phyloP scores from a whole-genome alignment of 345 rosid species.

The Crucihimalaya himalaica region DNA sequence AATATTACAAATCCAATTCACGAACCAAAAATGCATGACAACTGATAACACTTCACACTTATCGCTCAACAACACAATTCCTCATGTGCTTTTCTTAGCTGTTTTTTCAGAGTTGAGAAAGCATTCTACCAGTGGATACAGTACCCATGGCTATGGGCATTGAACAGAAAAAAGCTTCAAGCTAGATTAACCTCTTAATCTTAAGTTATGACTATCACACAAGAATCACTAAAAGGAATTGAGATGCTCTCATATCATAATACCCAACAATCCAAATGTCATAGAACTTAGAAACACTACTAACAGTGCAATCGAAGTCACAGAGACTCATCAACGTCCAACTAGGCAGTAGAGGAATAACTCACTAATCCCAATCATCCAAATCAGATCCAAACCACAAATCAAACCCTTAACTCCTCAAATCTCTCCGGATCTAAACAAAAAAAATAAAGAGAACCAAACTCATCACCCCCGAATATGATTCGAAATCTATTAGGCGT shows the following conservation, averaged over 20 bases:
- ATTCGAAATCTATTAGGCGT: neutral
- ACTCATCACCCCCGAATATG: neutral
- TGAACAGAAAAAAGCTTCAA: slow-evolving; percentile 12
- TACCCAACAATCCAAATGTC: slow-evolving; percentile 4
- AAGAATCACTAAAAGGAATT: neutral
- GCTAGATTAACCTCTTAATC: slow-evolving; percentile 7
- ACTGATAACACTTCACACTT: slow-evolving; percentile 11
- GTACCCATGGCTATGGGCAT: neutral
- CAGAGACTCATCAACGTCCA: slow-evolving; percentile 38
- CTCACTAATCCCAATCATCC: slow-evolving; percentile 49
- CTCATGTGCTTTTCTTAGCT: neutral
- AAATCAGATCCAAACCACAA: slow-evolving; percentile 59
- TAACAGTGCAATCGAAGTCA: slow-evolving; percentile 27
- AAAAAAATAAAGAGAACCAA: neutral
- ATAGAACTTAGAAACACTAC: slow-evolving; percentile 19
- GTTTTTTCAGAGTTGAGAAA: neutral
- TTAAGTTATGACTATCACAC: slow-evolving; percentile 5
- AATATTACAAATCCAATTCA: slow-evolving; percentile 9
- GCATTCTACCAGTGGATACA: slow-evolving; percentile 15
- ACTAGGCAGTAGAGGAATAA: slow-evolving; percentile 34
- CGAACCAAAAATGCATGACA: neutral
- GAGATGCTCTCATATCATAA: neutral
- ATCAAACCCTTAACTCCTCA: slow-evolving; percentile 45
- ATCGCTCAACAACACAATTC: neutral
- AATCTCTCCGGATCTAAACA: slow-evolving; percentile 51